Conservation (phyloP, 2,329 filamentous ascomycete genomes). For the Thyridium curvatum region DNA sequence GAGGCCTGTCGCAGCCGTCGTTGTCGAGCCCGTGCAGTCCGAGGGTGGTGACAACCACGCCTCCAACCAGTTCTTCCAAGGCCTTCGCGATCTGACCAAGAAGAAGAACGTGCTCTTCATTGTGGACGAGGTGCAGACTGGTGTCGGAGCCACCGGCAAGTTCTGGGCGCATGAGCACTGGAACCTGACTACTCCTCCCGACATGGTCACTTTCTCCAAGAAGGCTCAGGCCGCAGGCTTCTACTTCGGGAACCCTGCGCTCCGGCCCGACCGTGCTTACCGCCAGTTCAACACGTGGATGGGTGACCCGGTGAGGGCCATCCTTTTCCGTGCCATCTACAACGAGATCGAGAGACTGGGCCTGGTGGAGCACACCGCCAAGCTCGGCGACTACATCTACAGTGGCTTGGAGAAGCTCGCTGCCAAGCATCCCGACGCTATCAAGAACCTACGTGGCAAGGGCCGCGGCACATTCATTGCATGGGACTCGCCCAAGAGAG, state of each 20-base stretch:
- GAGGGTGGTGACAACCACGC: slow-evolving; percentile 93
- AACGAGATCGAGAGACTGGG: slow-evolving; percentile 67
- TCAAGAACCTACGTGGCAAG: slow-evolving; percentile 77
- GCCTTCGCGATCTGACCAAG: slow-evolving; percentile 70
- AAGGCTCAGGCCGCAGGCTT: slow-evolving; percentile 90
- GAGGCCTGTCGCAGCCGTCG: slow-evolving; percentile 69
- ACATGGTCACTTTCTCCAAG: slow-evolving; percentile 92
- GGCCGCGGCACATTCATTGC: slow-evolving; percentile 86
- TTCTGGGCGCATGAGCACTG: slow-evolving; percentile 97
- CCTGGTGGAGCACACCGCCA: slow-evolving; percentile 70
- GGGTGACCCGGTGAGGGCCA: slow-evolving; percentile 76
- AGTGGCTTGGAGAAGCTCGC: slow-evolving; percentile 59
- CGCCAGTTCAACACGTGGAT: slow-evolving; percentile 97
- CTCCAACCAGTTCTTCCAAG: slow-evolving; percentile 76
- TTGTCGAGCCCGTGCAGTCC: slow-evolving; percentile 85
- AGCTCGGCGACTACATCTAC: slow-evolving; percentile 72
- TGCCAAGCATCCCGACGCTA: slow-evolving; percentile 64
- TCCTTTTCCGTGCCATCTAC: slow-evolving; percentile 80
- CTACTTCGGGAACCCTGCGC: slow-evolving; percentile 73
- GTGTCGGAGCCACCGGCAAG: slow-evolving; percentile 82
- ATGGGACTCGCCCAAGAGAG: slow-evolving; percentile 73
- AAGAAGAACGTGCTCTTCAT: slow-evolving; percentile 75
- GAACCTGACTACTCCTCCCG: slow-evolving; percentile 69
- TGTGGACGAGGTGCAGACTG: slow-evolving; percentile 89
- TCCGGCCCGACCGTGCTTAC: slow-evolving; percentile 86